Conservation (phyloP, 1,284 basidiomycete genomes). For the Apiotrichum siamense region DNA sequence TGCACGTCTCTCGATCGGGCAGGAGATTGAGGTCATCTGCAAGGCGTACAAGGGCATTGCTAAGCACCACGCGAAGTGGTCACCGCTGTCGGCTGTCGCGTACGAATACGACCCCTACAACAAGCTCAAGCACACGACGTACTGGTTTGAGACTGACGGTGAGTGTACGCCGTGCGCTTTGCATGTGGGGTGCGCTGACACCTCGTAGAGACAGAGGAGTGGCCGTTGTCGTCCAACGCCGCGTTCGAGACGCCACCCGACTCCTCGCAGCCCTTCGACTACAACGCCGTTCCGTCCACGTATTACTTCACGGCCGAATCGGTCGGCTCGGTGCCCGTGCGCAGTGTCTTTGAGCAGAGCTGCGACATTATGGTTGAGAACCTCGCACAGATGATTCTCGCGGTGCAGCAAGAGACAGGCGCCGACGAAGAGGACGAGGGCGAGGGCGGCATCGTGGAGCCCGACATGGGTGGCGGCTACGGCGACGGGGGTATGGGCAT, state of each 20-base stretch:
- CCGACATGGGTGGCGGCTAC: conserved; percentile 12
- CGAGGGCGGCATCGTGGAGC: conserved; percentile 29
- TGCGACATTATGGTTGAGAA: conserved; percentile 74
- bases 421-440: conserved; percentile 35
- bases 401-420: conserved; percentile 41
- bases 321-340: conserved; percentile 77
- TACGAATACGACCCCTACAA: conserved; percentile 99
- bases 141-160: conserved; percentile 85
- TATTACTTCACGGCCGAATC: conserved; percentile 92
- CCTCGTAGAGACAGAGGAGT: conserved; percentile 58
- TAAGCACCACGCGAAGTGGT: conserved; percentile 99
- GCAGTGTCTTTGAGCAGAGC: conserved; percentile 81
- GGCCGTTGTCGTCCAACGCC: conserved; percentile 75
- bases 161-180: conserved; percentile 8
- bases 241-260: conserved; percentile 72
- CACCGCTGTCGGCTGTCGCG: conserved; percentile 85
- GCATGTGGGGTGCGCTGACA: neutral
- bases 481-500: conserved; percentile 17
- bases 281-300: conserved; percentile 72
- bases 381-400: conserved; percentile 68
- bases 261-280: conserved; percentile 79
- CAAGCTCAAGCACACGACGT: conserved; percentile 87
- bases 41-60: conserved; percentile 96
- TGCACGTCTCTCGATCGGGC: conserved; percentile 88
- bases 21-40: conserved; percentile 80